A percentile compares a stretch with the other conserved stretches of the same genome.
phyloP scores from a whole-genome alignment of 352 stramenopile species.

The Pythium apleroticum region DNA sequence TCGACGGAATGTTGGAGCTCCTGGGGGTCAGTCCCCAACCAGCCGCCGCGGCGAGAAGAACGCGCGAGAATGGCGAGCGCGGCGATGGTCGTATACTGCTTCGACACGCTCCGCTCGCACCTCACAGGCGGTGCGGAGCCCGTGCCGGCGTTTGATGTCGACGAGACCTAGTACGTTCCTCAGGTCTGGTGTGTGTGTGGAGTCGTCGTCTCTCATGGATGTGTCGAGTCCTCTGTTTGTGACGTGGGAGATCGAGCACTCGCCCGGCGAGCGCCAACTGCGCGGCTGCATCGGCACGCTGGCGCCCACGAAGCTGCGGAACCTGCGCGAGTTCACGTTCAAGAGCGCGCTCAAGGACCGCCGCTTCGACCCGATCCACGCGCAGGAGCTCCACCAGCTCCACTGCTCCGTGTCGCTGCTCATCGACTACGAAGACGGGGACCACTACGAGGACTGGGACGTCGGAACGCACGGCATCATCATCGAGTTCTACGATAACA shows the following conservation, averaged over 20 bases:
- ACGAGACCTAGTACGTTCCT: constrained; percentile 51
- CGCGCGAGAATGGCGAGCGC: constrained; percentile 59
- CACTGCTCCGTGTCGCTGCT: constrained; percentile 83
- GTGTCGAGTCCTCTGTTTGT: constrained; percentile 79
- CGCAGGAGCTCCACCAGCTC: constrained; percentile 61
- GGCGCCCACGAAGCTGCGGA: constrained; percentile 55
- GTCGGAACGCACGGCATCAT: constrained; percentile 80
- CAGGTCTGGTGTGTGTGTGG: too few relatives aligned
- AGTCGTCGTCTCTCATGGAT: too few relatives aligned
- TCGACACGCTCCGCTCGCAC: constrained; percentile 77
- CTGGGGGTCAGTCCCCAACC: background rate
- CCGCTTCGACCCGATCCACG: constrained; percentile 72
- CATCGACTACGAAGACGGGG: constrained; percentile 73
- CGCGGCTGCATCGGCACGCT: constrained; percentile 83
- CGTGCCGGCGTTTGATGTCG: constrained; percentile 50
- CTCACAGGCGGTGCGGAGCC: constrained; percentile 55
- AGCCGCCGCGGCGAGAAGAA: background rate
- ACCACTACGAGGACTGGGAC: constrained; percentile 83
- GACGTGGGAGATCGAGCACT: constrained; percentile 79
- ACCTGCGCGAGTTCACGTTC: constrained; percentile 80
- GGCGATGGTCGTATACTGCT: constrained; percentile 85
- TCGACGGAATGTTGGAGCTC: background rate
- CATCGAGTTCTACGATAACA: constrained; percentile 68
- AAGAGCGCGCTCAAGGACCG: constrained; percentile 79
- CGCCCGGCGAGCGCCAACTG: constrained; percentile 39